Conservation (phyloP, 2,329 filamentous ascomycete genomes). For the Microdochium bolleyi region DNA sequence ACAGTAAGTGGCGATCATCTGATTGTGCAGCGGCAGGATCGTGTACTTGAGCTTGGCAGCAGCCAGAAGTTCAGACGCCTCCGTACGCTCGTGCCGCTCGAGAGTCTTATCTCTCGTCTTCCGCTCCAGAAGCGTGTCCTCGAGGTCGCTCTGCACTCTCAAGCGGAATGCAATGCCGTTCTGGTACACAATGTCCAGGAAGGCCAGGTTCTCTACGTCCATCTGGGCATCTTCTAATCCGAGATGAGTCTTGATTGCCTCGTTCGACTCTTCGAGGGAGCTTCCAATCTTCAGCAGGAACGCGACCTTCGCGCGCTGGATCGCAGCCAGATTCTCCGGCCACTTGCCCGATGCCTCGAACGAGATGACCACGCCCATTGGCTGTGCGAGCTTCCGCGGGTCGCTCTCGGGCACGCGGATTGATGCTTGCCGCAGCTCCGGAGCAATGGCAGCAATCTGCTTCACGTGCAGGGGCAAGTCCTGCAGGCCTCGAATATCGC, state of each 20-base stretch:
- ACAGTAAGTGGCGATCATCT: slow-evolving; percentile 71
- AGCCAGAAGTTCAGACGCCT: slow-evolving; percentile 61
- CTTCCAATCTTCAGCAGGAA: slow-evolving; percentile 73
- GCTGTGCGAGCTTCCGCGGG: slow-evolving; percentile 36
- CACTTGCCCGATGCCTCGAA: slow-evolving; percentile 91
- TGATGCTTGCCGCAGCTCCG: slow-evolving; percentile 68
- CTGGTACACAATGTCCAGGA: slow-evolving; percentile 68
- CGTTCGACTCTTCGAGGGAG: slow-evolving; percentile 54
- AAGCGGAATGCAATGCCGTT: slow-evolving; percentile 71
- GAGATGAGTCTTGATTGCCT: slow-evolving; percentile 55
- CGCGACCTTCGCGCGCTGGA: slow-evolving; percentile 89
- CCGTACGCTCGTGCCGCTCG: slow-evolving; percentile 57
- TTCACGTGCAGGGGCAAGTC: slow-evolving; percentile 82
- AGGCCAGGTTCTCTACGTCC: slow-evolving; percentile 68
- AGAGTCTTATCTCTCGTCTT: slow-evolving; percentile 66
- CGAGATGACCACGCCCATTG: slow-evolving; percentile 75
- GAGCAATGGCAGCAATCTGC: slow-evolving; percentile 65
- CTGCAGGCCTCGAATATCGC: slow-evolving; percentile 67
- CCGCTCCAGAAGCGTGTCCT: slow-evolving; percentile 73
- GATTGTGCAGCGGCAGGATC: slow-evolving; percentile 69
- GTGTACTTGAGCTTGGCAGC: slow-evolving; percentile 64
- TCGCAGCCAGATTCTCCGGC: slow-evolving; percentile 86
- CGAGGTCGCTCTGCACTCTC: slow-evolving; percentile 82
- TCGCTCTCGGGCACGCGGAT: slow-evolving; percentile 41
- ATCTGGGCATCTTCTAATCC: slow-evolving; percentile 71